These are phyloP conservation scores for Ophiostoma sp. DNA, from an alignment of 2,329 filamentous ascomycete genomes.

Conservation along the genomic window DNA sequence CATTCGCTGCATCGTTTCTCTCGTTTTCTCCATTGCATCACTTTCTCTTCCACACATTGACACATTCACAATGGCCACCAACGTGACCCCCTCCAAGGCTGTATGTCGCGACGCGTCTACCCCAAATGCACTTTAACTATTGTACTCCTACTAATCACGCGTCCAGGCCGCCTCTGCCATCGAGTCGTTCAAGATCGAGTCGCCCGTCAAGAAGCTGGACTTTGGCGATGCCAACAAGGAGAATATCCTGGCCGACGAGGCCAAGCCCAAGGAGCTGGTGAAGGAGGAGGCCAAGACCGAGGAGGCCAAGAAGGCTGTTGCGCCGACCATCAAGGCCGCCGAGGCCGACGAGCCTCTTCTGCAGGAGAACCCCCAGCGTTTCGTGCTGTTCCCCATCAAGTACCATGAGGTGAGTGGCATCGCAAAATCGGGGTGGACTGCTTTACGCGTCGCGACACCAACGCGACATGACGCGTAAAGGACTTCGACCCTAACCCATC, in stretches of 20 bases:
- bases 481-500: constrained; percentile 39
- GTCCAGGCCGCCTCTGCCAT: constrained; percentile 90
- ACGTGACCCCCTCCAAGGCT: constrained; percentile 38
- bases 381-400: constrained; percentile 98
- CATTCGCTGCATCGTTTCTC: not conserved
- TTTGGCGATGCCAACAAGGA: constrained; percentile 77
- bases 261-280: constrained; percentile 46
- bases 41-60: not conserved
- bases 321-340: constrained; percentile 60
- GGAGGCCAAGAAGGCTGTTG: constrained; percentile 45
- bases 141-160: constrained; percentile 39
- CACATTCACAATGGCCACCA: constrained; percentile 65
- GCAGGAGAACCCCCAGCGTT: constrained; percentile 92
- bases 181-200: constrained; percentile 88
- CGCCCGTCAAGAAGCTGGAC: constrained; percentile 85
- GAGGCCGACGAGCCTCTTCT: constrained; percentile 88
- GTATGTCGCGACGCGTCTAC: constrained; percentile 34
- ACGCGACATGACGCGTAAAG: constrained; percentile 67
- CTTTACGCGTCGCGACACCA: constrained; percentile 42
- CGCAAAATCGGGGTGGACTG: not conserved
- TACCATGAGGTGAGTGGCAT: constrained; percentile 90
- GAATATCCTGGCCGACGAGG: constrained; percentile 61
- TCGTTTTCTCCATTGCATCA: not conserved
- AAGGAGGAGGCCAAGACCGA: constrained; percentile 55
- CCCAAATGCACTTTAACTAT: not conserved